Conservation (phyloP, 2,329 filamentous ascomycete genomes). For the Stachybotrys elegans region DNA sequence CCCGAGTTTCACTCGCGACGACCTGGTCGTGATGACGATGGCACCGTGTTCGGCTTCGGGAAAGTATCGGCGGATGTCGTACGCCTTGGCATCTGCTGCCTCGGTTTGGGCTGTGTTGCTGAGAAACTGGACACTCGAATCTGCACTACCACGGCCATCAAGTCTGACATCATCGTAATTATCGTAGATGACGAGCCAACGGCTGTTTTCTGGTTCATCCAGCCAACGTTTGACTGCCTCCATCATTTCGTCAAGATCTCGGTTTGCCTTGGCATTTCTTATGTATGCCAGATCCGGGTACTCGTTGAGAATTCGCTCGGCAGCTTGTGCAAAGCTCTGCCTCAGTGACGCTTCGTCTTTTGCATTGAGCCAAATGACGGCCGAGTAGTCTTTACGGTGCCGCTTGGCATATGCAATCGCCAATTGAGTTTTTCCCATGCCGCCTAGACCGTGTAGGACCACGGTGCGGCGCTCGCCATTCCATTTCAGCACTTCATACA, state of each 20-base stretch:
- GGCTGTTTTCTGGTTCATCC: slow-evolving; percentile 22
- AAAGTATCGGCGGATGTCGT: slow-evolving; percentile 27
- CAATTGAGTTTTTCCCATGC: slow-evolving; percentile 42
- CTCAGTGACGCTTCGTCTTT: slow-evolving; percentile 28
- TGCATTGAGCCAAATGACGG: slow-evolving; percentile 38
- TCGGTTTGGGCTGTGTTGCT: slow-evolving; percentile 4
- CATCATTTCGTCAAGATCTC: slow-evolving; percentile 20
- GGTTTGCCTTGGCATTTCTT: slow-evolving; percentile 13
- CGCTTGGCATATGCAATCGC: slow-evolving; percentile 28
- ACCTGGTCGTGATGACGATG: slow-evolving; percentile 35
- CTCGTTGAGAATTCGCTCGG: slow-evolving; percentile 20
- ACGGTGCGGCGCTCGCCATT: slow-evolving; percentile 8
- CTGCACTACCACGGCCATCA: too few relatives aligned
- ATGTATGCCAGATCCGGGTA: slow-evolving; percentile 17
- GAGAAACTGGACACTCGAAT: too few relatives aligned
- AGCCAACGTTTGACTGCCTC: slow-evolving; percentile 33
- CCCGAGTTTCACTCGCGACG: slow-evolving; percentile 25
- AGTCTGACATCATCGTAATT: slow-evolving; percentile 35
- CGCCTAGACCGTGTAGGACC: slow-evolving; percentile 34
- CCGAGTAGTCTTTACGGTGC: slow-evolving; percentile 28
- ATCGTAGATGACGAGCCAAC: slow-evolving; percentile 35
- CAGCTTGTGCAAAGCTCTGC: slow-evolving; percentile 25
- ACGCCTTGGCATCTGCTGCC: slow-evolving; percentile 5
- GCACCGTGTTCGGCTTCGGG: slow-evolving; percentile 30
- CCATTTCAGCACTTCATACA: not conserved